These are phyloP conservation scores for Tetradesmus obliquus DNA, from an alignment of 139 green algal species.

Conservation along the genomic window DNA sequence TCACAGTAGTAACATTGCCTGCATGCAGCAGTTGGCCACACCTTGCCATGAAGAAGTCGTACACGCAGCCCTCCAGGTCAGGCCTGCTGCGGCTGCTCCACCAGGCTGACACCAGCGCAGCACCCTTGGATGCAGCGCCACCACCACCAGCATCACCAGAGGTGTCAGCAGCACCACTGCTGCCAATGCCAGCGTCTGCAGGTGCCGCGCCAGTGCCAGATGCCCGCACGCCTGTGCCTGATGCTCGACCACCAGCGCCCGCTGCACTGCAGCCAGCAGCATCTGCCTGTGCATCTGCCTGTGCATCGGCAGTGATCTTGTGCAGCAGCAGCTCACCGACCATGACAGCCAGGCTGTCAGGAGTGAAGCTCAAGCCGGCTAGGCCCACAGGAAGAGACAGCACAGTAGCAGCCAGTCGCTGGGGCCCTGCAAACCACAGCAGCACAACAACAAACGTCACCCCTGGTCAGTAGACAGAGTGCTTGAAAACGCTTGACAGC, in stretches of 20 bases:
- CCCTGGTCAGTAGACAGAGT: no score
- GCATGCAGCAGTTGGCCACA: neutral
- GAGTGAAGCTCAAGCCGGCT: constrained; percentile 19
- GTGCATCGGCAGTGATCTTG: constrained; percentile 26
- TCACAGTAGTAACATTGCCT: no score
- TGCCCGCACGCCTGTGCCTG: neutral
- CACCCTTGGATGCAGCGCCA: neutral
- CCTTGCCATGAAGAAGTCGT: constrained; percentile 39
- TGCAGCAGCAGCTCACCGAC: constrained; percentile 19
- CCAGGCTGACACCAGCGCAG: constrained; percentile 5
- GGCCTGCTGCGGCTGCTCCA: neutral
- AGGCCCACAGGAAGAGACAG: neutral
- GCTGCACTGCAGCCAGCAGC: neutral
- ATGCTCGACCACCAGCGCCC: neutral
- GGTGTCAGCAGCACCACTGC: neutral
- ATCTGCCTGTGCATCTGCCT: neutral
- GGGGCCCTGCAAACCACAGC: neutral
- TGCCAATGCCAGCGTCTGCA: no score
- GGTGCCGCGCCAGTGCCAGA: neutral
- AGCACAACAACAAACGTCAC: neutral
- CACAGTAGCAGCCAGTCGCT: neutral
- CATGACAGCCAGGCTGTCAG: constrained; percentile 33
- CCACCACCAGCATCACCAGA: neutral
- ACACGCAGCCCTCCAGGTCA: constrained; percentile 39
- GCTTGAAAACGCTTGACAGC: no score